Evolutionary conservation across 1,284 basidiomycete genomes (phyloP).

Genomic region (Heterobasidion occidentale): DNA sequence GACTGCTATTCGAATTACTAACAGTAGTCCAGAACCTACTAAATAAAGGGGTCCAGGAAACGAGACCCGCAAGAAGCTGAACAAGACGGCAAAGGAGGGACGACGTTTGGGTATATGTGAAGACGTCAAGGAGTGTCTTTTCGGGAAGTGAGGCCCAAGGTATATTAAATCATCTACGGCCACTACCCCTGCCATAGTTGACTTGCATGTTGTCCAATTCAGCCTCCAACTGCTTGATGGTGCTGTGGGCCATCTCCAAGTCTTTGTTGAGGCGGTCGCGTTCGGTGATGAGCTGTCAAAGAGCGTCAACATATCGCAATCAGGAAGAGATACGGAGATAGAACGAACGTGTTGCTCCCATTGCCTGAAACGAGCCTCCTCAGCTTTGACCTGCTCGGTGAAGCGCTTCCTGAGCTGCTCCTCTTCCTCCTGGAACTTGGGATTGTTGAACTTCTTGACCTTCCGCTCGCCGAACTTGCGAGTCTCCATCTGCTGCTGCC

Average conservation of each 20-base stretch:
- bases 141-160: neutral
- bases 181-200: conserved; percentile 73
- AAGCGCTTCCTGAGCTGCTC: conserved; percentile 94
- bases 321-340: neutral
- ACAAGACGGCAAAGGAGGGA: neutral
- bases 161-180: conserved; percentile 46
- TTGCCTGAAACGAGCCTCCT: conserved; percentile 96
- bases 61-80: neutral
- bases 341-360: conserved; percentile 94
- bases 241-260: conserved; percentile 84
- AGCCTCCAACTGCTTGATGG: conserved; percentile 85
- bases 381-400: conserved; percentile 99
- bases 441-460: conserved; percentile 98
- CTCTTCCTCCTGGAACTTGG: conserved; percentile 99
- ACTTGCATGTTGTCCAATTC: conserved; percentile 86
- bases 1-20: neutral
- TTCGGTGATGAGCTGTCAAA: conserved; percentile 84
- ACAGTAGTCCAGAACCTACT: neutral
- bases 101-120: neutral
- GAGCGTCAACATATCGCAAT: conserved; percentile 4
- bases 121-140: neutral
- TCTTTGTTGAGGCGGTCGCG: conserved; percentile 97
- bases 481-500: conserved; percentile 99
- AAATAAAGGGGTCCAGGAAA: neutral
- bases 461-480: conserved; percentile 99